Base-by-base conservation (phyloP, 2,329 filamentous ascomycete genomes). In the Pseudogymnoascus sp. region DNA sequence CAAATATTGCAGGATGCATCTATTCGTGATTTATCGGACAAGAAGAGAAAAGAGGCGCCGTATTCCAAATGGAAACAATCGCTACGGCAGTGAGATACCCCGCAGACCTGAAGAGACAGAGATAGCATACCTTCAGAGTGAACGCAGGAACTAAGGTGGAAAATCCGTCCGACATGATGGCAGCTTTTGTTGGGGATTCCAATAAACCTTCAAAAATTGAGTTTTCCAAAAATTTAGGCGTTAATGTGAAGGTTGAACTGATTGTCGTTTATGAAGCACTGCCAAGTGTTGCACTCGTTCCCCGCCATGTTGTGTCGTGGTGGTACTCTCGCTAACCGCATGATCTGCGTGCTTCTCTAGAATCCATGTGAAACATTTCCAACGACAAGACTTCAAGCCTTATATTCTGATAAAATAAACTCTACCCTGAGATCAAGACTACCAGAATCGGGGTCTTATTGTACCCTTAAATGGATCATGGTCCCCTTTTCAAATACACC, bases 41-140 rank as follows among this genome's bases (percentile, higher is more conserved):
- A 21, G 48, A 7, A 21, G 48, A 55, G 45, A 33, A 55, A 3
- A 29, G 7, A 33, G 29, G 9, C 12, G 29, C 8, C 15, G 29
- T 33, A 18, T 55, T 29, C 27, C 18, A 18, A 33, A 33, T 15
- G 9, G 29, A 31, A 31, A 9, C 25, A 13, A 31, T 4, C 13
- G 10, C 42, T 48, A 13, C 13, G 9, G 13, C 7, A n/a, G 25
- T 4, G 45, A 31, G 45, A 31, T 55, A 31, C 48, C 48, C 29
- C 48, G 48, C 48, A 55, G 9, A 8, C 15, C 29, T 8, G 42
- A 73, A 31, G 63, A 74, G 70, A 10, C n/a, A 33, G 2, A 15
- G 9, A 21, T 33, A 13, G 15, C 31, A 33, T 18, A 55, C 40
- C 59, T 21, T 60, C 36, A 55, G 40, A 33, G 59, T 59, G 35